Evolutionary conservation across 345 rosid genomes (phyloP).

Genomic region (Psidium guajava): DNA sequence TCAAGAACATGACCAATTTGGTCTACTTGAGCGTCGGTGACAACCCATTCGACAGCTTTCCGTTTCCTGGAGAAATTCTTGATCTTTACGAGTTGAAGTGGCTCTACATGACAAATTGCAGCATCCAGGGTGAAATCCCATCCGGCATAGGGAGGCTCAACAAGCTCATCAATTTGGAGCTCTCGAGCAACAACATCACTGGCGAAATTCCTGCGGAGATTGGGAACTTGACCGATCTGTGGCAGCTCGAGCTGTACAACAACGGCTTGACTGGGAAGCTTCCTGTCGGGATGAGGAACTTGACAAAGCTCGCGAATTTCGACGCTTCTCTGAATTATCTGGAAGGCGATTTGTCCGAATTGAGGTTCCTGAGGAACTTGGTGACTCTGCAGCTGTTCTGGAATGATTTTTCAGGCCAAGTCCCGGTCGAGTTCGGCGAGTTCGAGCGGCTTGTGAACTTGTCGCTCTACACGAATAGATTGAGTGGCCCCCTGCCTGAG

Average conservation of each 20-base stretch:
- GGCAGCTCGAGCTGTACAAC: conserved; percentile 26
- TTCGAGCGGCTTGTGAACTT: conserved; percentile 29
- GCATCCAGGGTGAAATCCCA: conserved; percentile 24
- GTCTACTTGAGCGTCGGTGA: conserved; percentile 26
- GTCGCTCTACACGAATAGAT: conserved; percentile 24
- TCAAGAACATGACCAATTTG: conserved; percentile 13
- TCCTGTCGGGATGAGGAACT: conserved; percentile 25
- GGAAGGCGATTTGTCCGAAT: conserved; percentile 25
- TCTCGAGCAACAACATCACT: conserved; percentile 13
- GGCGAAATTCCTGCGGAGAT: conserved; percentile 17
- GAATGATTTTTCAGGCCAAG: conserved; percentile 21
- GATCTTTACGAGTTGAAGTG: conserved; percentile 17
- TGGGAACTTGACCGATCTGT: conserved; percentile 16
- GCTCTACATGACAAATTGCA: conserved; percentile 27
- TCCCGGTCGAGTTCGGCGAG: conserved; percentile 30
- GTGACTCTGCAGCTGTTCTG: conserved; percentile 22
- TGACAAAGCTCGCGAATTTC: conserved; percentile 23
- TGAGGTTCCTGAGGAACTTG: conserved; percentile 15
- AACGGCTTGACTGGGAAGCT: conserved; percentile 28
- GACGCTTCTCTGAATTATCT: conserved; percentile 25
- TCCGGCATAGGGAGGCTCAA: conserved; percentile 20
- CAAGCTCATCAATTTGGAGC: conserved; percentile 22
- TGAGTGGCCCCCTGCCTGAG: conserved; percentile 26
- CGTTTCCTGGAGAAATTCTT: conserved; percentile 19
- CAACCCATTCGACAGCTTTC: conserved; percentile 19